Evolutionary conservation across 805 yeast species (phyloP).

Genomic region (Candida xiaguanensis): DNA sequence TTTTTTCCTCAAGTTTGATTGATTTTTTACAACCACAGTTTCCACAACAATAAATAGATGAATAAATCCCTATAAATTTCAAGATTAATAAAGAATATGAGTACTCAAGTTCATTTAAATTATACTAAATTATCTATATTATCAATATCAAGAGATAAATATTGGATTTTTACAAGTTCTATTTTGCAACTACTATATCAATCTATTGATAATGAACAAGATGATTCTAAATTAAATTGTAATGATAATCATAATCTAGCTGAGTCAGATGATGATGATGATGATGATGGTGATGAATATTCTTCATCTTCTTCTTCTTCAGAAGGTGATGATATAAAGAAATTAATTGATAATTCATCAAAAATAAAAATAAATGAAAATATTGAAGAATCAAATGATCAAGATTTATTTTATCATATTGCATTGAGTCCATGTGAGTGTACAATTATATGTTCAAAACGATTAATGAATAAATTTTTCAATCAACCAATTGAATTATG

Average conservation of each 20-base stretch:
- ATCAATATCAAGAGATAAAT: slow-evolving; percentile 49
- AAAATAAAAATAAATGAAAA: slow-evolving; percentile 12
- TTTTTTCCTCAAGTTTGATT: not conserved
- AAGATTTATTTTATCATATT: slow-evolving; percentile 51
- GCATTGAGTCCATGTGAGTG: slow-evolving; percentile 64
- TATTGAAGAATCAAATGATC: slow-evolving; percentile 26
- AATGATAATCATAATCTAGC: slow-evolving; percentile 9
- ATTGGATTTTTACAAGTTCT: slow-evolving; percentile 52
- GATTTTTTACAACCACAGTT: not conserved
- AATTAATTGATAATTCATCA: slow-evolving; percentile 26
- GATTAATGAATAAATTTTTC: slow-evolving; percentile 36
- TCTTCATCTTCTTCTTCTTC: slow-evolving; percentile 5
- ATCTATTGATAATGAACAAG: slow-evolving; percentile 13
- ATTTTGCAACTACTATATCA: slow-evolving; percentile 46
- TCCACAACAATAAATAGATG: not conserved
- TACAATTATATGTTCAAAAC: slow-evolving; percentile 51
- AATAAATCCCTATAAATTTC: too few relatives aligned
- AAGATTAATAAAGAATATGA: too few relatives aligned
- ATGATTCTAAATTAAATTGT: slow-evolving; percentile 13
- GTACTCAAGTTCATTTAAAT: slow-evolving; percentile 47
- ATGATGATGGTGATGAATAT: slow-evolving; percentile 9
- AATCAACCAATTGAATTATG: slow-evolving; percentile 35
- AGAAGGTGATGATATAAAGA: slow-evolving; percentile 6
- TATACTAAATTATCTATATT: slow-evolving; percentile 45
- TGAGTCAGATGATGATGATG: slow-evolving; percentile 12